phyloP scores from a whole-genome alignment of 1,139 yeast genomes.

The Pichia cactophila region DNA sequence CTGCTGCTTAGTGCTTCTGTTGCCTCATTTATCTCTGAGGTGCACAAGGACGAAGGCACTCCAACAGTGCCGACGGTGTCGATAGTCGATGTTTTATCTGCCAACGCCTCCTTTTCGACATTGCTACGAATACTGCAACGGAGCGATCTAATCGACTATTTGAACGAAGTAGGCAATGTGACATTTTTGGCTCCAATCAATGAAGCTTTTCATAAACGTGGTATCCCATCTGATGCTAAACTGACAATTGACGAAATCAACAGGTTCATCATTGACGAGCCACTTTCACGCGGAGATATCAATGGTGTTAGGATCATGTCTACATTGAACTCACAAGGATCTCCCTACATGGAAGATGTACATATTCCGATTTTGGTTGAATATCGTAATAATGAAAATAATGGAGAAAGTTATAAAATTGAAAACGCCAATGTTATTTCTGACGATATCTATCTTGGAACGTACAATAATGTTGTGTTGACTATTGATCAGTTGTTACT shows the following conservation, averaged over 20 bases:
- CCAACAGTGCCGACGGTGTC: slow-evolving; percentile 36
- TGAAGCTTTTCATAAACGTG: slow-evolving; percentile 49
- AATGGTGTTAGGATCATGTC: slow-evolving; percentile 24
- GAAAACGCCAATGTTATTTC: slow-evolving; percentile 54
- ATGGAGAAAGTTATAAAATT: slow-evolving; percentile 26
- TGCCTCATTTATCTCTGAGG: background rate
- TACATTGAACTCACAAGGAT: slow-evolving; percentile 18
- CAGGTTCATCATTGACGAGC: slow-evolving; percentile 27
- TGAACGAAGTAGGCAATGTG: slow-evolving; percentile 58
- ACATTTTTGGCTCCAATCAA: slow-evolving; percentile 84
- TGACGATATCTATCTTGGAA: slow-evolving; percentile 55
- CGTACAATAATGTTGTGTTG: slow-evolving; percentile 67
- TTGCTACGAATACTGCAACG: slow-evolving; percentile 61
- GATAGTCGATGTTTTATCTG: slow-evolving; percentile 69
- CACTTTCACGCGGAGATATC: slow-evolving; percentile 24
- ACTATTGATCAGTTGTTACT: slow-evolving; percentile 50
- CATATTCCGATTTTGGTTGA: slow-evolving; percentile 26
- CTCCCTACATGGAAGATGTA: slow-evolving; percentile 14
- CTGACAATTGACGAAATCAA: slow-evolving; percentile 13
- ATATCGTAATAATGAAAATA: slow-evolving; percentile 9
- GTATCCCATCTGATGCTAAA: slow-evolving; percentile 4
- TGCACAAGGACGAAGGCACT: background rate
- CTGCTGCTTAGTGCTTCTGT: background rate
- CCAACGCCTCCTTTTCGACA: slow-evolving; percentile 64
- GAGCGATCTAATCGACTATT: slow-evolving; percentile 56